Evolutionary conservation across 2,329 filamentous ascomycete species (phyloP).

Genomic region (Xylariaceae sp.): DNA sequence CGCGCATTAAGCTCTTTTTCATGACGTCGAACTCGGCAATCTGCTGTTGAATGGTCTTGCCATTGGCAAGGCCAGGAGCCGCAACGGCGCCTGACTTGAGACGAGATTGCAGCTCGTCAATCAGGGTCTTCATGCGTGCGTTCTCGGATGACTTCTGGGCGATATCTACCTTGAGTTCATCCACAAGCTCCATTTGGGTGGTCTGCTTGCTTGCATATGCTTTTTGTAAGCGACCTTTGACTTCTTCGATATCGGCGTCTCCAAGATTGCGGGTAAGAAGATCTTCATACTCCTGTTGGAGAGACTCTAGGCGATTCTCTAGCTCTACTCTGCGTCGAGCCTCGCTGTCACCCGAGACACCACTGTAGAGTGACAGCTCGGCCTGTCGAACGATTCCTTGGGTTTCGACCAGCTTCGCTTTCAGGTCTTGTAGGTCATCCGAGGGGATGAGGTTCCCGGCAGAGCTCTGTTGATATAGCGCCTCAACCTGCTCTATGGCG

Average conservation of each 20-base stretch:
- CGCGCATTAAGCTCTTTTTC: slow-evolving; percentile 99
- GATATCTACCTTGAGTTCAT: slow-evolving; percentile 74
- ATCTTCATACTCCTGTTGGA: slow-evolving; percentile 82
- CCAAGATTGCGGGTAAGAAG: slow-evolving; percentile 74
- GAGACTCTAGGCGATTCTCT: slow-evolving; percentile 66
- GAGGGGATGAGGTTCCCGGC: slow-evolving; percentile 75
- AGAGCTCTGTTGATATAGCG: slow-evolving; percentile 70
- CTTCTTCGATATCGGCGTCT: slow-evolving; percentile 75
- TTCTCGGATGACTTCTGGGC: slow-evolving; percentile 77
- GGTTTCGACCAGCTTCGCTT: slow-evolving; percentile 76
- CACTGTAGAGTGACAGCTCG: slow-evolving; percentile 77
- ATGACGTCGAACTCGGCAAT: slow-evolving; percentile 98
- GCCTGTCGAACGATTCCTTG: slow-evolving; percentile 91
- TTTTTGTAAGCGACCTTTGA: slow-evolving; percentile 75
- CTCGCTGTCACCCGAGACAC: slow-evolving; percentile 59
- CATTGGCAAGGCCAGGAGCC: slow-evolving; percentile 63
- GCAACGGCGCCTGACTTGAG: slow-evolving; percentile 58
- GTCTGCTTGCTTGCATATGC: slow-evolving; percentile 73
- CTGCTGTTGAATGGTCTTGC: slow-evolving; percentile 94
- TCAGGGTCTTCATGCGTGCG: slow-evolving; percentile 70
- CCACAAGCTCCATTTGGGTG: slow-evolving; percentile 66
- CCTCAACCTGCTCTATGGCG: slow-evolving; percentile 78
- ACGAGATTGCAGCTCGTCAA: slow-evolving; percentile 74
- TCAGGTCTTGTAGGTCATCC: slow-evolving; percentile 74
- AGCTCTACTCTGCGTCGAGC: slow-evolving; percentile 69